Evolutionary conservation across 169 alveolate genomes (phyloP).

Genomic region (Cryptosporidium parvum): DNA sequence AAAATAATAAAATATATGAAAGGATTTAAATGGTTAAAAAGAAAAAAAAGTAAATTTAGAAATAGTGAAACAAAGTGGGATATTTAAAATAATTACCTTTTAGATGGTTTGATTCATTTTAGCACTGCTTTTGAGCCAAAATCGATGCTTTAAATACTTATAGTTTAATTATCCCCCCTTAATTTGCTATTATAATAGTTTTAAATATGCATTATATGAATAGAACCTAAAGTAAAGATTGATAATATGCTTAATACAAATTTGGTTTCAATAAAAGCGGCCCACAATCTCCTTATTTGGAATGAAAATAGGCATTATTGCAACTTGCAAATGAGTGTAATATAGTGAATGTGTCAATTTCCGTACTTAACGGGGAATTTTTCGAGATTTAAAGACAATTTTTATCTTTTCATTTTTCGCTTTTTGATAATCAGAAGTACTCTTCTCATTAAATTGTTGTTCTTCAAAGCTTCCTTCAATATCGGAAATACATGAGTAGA

Average conservation of each 20-base stretch:
- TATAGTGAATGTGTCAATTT: neutral
- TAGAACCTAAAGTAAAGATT: neutral
- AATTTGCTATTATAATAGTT: neutral
- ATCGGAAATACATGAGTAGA: neutral
- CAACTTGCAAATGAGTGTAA: neutral
- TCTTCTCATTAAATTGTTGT: neutral
- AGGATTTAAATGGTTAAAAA: too few species aligned
- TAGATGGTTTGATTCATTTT: neutral
- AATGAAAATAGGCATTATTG: neutral
- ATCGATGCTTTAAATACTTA: too few species aligned
- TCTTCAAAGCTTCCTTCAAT: neutral
- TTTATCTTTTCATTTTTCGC: neutral
- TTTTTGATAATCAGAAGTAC: neutral
- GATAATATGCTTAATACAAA: too few species aligned
- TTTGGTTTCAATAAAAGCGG: too few species aligned
- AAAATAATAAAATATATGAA: neutral
- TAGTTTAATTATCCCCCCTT: neutral
- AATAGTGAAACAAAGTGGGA: neutral
- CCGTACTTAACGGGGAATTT: neutral
- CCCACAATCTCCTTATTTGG: neutral
- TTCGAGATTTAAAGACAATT: neutral
- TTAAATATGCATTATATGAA: too few species aligned
- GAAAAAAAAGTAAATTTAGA: too few species aligned
- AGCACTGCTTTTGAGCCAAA: too few species aligned
- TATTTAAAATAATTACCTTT: too few species aligned